These are phyloP conservation scores for Jatropha podagrica DNA, from an alignment of 441 rosid genomes.

Conservation along the genomic window DNA sequence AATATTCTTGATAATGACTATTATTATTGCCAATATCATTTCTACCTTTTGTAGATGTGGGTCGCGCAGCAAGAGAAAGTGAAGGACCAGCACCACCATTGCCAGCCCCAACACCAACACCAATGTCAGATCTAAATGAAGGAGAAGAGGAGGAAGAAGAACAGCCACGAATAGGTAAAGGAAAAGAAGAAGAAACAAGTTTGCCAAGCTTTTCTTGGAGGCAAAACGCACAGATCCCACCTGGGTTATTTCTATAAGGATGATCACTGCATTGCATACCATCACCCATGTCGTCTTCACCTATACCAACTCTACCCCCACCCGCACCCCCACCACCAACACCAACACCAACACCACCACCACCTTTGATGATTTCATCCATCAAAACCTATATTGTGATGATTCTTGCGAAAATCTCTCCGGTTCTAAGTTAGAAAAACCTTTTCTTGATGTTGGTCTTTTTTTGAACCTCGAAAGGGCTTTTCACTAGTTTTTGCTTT, in stretches of 20 bases:
- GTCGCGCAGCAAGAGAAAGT: conserved; percentile 42
- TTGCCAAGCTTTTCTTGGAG: conserved; percentile 98
- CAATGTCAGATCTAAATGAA: conserved; percentile 75
- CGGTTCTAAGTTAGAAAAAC: conserved; percentile 1
- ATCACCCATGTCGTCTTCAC: conserved; percentile 71
- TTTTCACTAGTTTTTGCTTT: conserved; percentile 15
- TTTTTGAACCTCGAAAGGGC: conserved; percentile 11
- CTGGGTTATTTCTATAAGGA: conserved; percentile 74
- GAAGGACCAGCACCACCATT: conserved; percentile 29
- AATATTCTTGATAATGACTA: conserved; percentile 30
- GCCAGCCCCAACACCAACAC: conserved; percentile 1
- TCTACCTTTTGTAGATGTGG: conserved; percentile 25
- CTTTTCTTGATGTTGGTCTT: conserved; percentile 15
- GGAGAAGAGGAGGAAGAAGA: conserved; percentile 66
- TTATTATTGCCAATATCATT: conserved; percentile 24
- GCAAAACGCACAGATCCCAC: conserved; percentile 97
- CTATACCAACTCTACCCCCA: conserved; percentile 35
- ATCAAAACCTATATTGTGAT: conserved; percentile 3
- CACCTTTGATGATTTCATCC: conserved; percentile 29
- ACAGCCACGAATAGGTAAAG: conserved; percentile 52
- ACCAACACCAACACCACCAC: conserved; percentile 21
- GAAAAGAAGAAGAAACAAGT: conserved; percentile 83
- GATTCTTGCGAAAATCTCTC: neutral
- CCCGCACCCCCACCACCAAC: conserved; percentile 22
- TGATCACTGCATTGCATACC: conserved; percentile 84